Percentiles rank a stretch among this genome's conserved stretches.
phyloP scores from a whole-genome alignment of 2,329 filamentous ascomycete species.

The Paracorniculantispora psalliotae region DNA sequence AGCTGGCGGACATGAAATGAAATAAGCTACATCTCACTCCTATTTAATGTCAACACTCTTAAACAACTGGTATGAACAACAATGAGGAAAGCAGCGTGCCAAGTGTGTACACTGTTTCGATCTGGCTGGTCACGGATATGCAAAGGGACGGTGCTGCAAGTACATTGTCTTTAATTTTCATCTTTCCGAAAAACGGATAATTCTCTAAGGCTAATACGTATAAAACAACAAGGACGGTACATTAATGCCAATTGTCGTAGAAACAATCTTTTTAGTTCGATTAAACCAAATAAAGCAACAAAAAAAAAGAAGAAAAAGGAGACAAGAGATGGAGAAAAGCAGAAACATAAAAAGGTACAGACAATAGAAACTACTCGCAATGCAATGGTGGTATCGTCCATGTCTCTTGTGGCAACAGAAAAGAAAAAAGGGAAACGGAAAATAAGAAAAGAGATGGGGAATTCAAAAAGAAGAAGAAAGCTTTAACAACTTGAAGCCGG shows the following conservation, averaged over 20 bases:
- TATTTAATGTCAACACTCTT: not conserved
- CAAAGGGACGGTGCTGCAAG: no score
- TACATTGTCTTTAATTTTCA: not conserved
- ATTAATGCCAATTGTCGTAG: not conserved
- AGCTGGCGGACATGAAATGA: not conserved
- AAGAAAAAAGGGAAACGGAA: constrained; percentile 20
- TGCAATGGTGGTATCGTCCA: constrained; percentile 41
- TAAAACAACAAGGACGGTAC: not conserved
- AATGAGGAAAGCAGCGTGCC: no score
- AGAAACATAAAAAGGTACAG: constrained; percentile 21
- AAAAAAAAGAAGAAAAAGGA: constrained; percentile 17
- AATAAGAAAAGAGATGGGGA: constrained; percentile 8
- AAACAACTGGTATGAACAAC: not conserved
- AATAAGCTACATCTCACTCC: not conserved
- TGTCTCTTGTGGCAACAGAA: constrained; percentile 29
- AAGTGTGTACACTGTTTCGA: no score
- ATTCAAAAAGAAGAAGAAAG: constrained; percentile 11
- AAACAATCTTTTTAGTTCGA: not conserved
- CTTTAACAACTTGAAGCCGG: not conserved
- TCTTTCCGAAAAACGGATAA: not conserved
- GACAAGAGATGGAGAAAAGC: constrained; percentile 17
- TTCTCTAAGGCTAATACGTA: not conserved
- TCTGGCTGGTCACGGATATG: no score
- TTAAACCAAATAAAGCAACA: constrained; percentile 17
- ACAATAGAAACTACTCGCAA: constrained; percentile 28